Conservation (phyloP, 805 yeast species). For the Yarrowia osloensis region DNA sequence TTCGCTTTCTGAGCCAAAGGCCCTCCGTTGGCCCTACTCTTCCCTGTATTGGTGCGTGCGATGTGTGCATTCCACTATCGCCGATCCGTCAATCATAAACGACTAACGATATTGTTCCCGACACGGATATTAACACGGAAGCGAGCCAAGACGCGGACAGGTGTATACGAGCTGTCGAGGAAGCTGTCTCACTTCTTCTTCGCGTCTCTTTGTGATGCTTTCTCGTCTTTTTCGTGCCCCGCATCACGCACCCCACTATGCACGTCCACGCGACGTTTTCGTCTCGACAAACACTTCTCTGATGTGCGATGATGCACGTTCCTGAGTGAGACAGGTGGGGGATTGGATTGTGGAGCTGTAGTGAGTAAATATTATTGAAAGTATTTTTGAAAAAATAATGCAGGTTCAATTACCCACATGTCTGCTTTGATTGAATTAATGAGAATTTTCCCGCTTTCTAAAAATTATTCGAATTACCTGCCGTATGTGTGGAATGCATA, state of each 20-base stretch:
- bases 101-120: neutral
- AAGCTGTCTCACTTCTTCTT: neutral
- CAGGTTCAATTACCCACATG: neutral
- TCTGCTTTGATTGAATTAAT: too few species aligned
- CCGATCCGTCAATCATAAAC: neutral
- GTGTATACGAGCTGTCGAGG: neutral
- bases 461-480: neutral
- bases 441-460: too few species aligned
- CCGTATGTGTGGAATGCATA: neutral
- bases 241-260: constrained; percentile 13
- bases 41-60: too few species aligned
- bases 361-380: too few species aligned
- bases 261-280: constrained; percentile 19
- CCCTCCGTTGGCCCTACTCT: too few species aligned
- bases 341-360: neutral
- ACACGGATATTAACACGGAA: neutral
- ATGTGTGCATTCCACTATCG: neutral
- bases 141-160: neutral
- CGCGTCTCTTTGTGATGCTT: neutral
- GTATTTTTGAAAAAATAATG: neutral
- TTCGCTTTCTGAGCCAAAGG: too few species aligned
- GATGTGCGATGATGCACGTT: constrained; percentile 11
- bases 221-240: neutral
- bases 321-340: neutral
- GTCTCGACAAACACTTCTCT: neutral